Base-by-base conservation (phyloP, 2,329 filamentous ascomycete genomes). In the Aspergillus tubingensis region DNA sequence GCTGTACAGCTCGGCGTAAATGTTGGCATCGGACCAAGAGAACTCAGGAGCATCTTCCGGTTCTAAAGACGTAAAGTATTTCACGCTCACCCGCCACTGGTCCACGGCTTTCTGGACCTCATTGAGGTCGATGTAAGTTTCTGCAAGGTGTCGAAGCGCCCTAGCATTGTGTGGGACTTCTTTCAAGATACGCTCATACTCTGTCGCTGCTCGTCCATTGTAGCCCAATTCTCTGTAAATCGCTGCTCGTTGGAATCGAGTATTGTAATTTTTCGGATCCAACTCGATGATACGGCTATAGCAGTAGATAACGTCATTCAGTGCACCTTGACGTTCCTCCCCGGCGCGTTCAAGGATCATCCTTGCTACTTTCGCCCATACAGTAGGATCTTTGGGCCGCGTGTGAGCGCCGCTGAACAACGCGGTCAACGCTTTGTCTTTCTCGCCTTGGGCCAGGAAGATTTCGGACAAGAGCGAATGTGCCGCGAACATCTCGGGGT, bases 1-100 rank as follows among this genome's bases (percentile, higher is more conserved):
- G 27, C 87, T 86, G 62, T 93, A 87, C 17, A 98, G 82, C 69
- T 97, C 92, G 41, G 92, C 84, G 66, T 95, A 96, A 57, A 93
- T 89, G 62, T 92, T 90, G 44, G 96, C 81, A 73, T 98, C 90
- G 56, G 89, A 88, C 94, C 94, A 99, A 52, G 82, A 79, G 50
- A 86, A 80, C 27, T 81, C 77, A 3, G 73, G 76, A 10, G 75
- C 76, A 17, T 81, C 76, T 36, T 79, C 76, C 2, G 80, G 74
- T 17, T 78, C 72, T n/a, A 78, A 70, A 8, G 74, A 74, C 54
- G 77, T 70, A 62, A 82, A 83, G 64, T 83, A 77, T 3, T 77
- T 70, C 47, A 88, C 81, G 19, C 83, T 82, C 19, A 77, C 73
- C 17, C 85, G 79, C 68, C 86, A 88, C 57, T 77, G 74, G 7